Base-by-base conservation (phyloP, 139 green algal genomes). In the Nannochloris sp. region DNA sequence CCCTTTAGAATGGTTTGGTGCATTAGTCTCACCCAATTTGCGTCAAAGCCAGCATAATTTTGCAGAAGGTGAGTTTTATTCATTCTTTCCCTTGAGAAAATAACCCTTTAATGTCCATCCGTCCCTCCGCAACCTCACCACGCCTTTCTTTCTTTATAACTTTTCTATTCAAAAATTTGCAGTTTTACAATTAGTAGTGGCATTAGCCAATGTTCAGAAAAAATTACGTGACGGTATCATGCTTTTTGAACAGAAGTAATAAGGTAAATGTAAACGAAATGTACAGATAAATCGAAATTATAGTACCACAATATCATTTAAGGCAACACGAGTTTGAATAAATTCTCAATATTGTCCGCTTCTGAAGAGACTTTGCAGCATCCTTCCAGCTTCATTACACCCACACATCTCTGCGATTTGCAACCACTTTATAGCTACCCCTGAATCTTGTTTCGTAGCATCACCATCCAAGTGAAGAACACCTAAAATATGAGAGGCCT, bases 261-360 rank as follows among this genome's bases (percentile, higher is more conserved):
- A 27, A 27, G 42, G 42, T 51, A 19, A 19, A 51, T 19, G 42
- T 27, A 27, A 19, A 19, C 42, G 19, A 51, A 19, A 51, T 27
- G 19, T 27, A 27, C 19, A 19, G 42, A 27, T 19, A 19, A 51
- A 19, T 51, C 42, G n/a, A n/a, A n/a, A n/a, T n/a, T n/a, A n/a
- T n/a, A n/a, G n/a, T n/a, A n/a, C n/a, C n/a, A n/a, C n/a, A n/a
- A n/a, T n/a, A n/a, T n/a, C n/a, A n/a, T n/a, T n/a, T n/a, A n/a
- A n/a, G n/a, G n/a, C n/a, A n/a, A n/a, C n/a, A n/a, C n/a, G n/a
- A 29, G 7, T 32, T 33, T 19, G 19, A 30, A 55, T 23, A 30
- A 24, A 63, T 35, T 32, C 13, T 65, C 24, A 65, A n/a, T 54
- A 65, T 53, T 65, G 59, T 14, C 59, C 59, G 25, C 15, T 65